Percentiles rank a stretch among this genome's conserved stretches.
These are phyloP conservation scores for Vachellia pachyceras DNA, from an alignment of 306 rosid genomes.

Conservation along the genomic window DNA sequence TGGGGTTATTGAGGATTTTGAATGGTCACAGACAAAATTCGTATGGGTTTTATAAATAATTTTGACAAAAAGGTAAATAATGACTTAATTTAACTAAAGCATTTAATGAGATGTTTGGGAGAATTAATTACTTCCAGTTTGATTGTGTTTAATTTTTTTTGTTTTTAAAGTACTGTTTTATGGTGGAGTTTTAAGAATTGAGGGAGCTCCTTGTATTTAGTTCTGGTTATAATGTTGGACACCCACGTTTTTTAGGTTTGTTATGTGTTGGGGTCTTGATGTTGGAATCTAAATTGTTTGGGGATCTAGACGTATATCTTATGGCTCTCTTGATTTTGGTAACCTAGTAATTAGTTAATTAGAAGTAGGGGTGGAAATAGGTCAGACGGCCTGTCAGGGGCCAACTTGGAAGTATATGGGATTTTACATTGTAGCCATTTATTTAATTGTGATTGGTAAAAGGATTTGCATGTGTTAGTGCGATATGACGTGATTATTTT, in stretches of 20 bases:
- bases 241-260: not conserved
- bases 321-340: too few species aligned
- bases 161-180: not conserved
- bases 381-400: too few species aligned
- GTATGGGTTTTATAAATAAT: conserved; percentile 38
- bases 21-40: conserved; percentile 51
- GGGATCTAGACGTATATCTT: too few species aligned
- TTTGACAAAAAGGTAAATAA: not conserved
- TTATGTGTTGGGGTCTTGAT: not conserved
- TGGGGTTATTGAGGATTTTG: conserved; percentile 54
- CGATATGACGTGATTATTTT: too few species aligned
- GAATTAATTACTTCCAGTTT: not conserved
- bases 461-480: too few species aligned
- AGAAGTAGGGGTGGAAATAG: too few species aligned
- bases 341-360: too few species aligned
- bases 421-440: too few species aligned
- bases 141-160: not conserved
- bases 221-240: not conserved
- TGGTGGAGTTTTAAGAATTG: not conserved
- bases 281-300: not conserved
- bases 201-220: not conserved
- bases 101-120: not conserved
- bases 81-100: not conserved
- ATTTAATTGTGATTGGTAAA: too few species aligned
- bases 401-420: too few species aligned